Evolutionary conservation across 495 filamentous ascomycete genomes (phyloP).

Genomic region (Hypoxylon intermedium): DNA sequence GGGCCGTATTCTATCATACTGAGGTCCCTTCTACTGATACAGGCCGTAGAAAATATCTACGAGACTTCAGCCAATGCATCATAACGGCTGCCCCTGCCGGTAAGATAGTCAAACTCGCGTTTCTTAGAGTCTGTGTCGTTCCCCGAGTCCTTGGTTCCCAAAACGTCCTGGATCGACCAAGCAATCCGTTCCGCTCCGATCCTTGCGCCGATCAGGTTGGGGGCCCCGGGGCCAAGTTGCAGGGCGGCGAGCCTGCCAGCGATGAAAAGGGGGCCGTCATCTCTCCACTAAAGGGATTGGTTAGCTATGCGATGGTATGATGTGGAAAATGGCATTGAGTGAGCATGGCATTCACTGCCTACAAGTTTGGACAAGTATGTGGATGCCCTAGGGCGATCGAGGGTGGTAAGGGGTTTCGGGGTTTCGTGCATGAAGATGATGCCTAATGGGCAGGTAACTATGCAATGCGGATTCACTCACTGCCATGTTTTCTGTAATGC

Average conservation of each 20-base stretch:
- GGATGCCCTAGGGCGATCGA: neutral
- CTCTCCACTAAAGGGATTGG: constrained; percentile 59
- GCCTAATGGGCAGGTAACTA: neutral
- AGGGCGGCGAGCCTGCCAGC: constrained; percentile 65
- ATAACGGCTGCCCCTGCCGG: constrained; percentile 39
- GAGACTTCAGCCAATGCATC: constrained; percentile 27
- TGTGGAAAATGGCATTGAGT: neutral
- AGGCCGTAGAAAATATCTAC: too few relatives aligned
- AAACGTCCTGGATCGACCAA: constrained; percentile 63
- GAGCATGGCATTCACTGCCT: too few relatives aligned
- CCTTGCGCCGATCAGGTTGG: constrained; percentile 69
- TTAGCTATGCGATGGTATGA: constrained; percentile 6
- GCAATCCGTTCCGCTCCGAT: constrained; percentile 67
- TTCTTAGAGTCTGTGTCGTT: constrained; percentile 28
- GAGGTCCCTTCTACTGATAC: too few relatives aligned
- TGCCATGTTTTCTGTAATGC: constrained; percentile 63
- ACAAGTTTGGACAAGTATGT: too few relatives aligned
- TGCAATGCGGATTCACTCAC: constrained; percentile 18
- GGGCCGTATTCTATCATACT: too few relatives aligned
- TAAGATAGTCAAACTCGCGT: constrained; percentile 40
- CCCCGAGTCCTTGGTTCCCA: constrained; percentile 32
- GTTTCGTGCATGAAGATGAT: too few relatives aligned
- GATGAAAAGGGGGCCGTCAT: constrained; percentile 66
- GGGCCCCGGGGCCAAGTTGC: constrained; percentile 65
- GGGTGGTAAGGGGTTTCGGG: too few relatives aligned